Conservation (phyloP, 805 yeast species). For the Hermanozyma aechmeae region DNA sequence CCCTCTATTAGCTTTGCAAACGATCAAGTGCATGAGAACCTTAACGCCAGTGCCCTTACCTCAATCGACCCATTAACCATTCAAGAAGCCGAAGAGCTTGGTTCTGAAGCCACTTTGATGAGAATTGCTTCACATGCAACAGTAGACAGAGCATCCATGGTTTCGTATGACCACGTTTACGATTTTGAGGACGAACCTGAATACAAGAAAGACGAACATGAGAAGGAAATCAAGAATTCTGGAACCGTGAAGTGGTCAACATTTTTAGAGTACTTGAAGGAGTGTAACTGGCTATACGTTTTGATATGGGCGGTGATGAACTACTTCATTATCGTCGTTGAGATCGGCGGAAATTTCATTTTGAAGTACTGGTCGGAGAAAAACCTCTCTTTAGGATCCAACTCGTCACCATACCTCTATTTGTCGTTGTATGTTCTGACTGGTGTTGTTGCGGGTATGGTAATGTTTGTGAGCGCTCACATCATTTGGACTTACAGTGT, state of each 20-base stretch:
- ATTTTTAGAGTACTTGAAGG: constrained; percentile 20
- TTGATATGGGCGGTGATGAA: constrained; percentile 9
- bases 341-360: constrained; percentile 18
- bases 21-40: too few species aligned
- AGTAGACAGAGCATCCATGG: constrained; percentile 18
- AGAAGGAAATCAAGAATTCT: constrained; percentile 9
- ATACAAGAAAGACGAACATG: constrained; percentile 8
- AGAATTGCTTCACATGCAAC: constrained; percentile 10
- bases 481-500: constrained; percentile 22
- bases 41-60: too few species aligned
- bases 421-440: constrained; percentile 17
- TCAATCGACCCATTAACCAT: too few species aligned
- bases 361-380: constrained; percentile 29
- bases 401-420: constrained; percentile 15
- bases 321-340: constrained; percentile 14
- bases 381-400: constrained; percentile 15
- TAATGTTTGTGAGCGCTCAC: constrained; percentile 18
- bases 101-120: constrained; percentile 4
- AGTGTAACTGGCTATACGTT: constrained; percentile 21
- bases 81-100: too few species aligned
- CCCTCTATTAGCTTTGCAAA: too few species aligned
- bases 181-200: constrained; percentile 18
- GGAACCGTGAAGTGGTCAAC: constrained; percentile 22
- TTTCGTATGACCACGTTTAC: constrained; percentile 24
- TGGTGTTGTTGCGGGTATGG: constrained; percentile 20